Percentiles rank a stretch among this genome's conserved stretches.
Evolutionary conservation across 73 alveolate species (phyloP).

Genomic region (Paramecium primaurelia): DNA sequence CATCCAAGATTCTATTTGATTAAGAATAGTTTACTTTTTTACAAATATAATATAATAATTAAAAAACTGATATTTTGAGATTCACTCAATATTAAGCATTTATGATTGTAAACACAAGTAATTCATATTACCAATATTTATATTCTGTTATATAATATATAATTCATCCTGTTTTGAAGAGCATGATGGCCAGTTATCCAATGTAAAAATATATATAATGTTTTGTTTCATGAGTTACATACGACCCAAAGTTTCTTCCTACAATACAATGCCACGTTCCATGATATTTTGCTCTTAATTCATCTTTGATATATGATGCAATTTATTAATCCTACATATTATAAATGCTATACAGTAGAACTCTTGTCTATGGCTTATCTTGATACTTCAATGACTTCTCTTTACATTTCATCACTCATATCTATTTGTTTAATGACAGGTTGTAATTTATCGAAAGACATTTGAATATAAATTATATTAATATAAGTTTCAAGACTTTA

Average conservation of each 20-base stretch:
- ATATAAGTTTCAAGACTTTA: neutral
- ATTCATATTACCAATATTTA: neutral
- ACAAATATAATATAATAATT: neutral
- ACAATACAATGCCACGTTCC: conserved; percentile 97
- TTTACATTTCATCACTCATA: conserved; percentile 62
- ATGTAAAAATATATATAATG: conserved; percentile 96
- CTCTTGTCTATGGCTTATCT: conserved; percentile 53
- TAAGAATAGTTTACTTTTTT: neutral
- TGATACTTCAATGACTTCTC: conserved; percentile 60
- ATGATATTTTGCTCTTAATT: conserved; percentile 57
- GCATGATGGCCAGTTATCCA: conserved; percentile 95
- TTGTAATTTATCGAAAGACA: conserved; percentile 50
- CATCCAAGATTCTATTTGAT: neutral
- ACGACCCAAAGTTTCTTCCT: conserved; percentile 94
- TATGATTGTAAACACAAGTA: neutral
- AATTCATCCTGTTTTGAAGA: conserved; percentile 79
- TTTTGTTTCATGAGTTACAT: conserved; percentile 90
- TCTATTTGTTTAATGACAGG: conserved; percentile 56
- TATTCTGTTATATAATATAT: neutral
- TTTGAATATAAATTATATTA: neutral
- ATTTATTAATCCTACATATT: conserved; percentile 42
- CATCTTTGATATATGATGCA: conserved; percentile 57
- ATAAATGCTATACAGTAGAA: neutral
- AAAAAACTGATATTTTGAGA: neutral
- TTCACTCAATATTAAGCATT: neutral